These are phyloP conservation scores for Ogataea neopini DNA, from an alignment of 805 yeast genomes.

Conservation along the genomic window DNA sequence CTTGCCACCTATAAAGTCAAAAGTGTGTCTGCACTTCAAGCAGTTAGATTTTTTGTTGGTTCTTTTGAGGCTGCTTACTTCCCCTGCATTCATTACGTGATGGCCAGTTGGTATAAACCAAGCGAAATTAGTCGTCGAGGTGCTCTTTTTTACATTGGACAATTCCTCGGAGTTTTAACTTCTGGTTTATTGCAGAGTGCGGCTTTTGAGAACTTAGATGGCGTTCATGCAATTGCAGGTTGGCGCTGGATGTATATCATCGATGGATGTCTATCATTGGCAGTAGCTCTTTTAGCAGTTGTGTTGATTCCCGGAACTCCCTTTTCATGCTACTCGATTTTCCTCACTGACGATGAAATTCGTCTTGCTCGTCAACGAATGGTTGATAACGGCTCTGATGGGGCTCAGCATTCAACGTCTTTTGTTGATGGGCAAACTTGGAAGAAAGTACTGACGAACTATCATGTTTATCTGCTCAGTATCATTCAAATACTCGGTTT, in stretches of 20 bases:
- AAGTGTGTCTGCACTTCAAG: slow-evolving; percentile 54
- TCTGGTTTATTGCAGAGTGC: slow-evolving; percentile 54
- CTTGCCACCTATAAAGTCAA: slow-evolving; percentile 53
- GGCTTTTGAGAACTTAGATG: slow-evolving; percentile 32
- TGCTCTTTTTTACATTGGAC: slow-evolving; percentile 64
- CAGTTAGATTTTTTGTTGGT: slow-evolving; percentile 65
- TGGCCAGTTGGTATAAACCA: slow-evolving; percentile 59
- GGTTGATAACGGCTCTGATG: slow-evolving; percentile 35
- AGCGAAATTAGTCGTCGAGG: slow-evolving; percentile 62
- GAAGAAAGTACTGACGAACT: slow-evolving; percentile 51
- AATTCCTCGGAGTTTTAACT: slow-evolving; percentile 58
- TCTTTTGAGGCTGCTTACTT: slow-evolving; percentile 68
- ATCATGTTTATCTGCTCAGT: slow-evolving; percentile 61
- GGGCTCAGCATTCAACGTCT: slow-evolving; percentile 27
- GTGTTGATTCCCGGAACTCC: slow-evolving; percentile 65
- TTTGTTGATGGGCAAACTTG: slow-evolving; percentile 48
- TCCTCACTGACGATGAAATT: slow-evolving; percentile 57
- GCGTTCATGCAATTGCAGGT: slow-evolving; percentile 37
- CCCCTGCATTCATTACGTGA: slow-evolving; percentile 60
- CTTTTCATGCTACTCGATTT: slow-evolving; percentile 50
- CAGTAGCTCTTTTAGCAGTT: slow-evolving; percentile 31
- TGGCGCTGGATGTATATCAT: slow-evolving; percentile 60
- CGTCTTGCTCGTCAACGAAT: slow-evolving; percentile 49
- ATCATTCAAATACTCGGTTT: slow-evolving; percentile 60
- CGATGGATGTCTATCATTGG: slow-evolving; percentile 43